Percentiles rank a stretch among this genome's conserved stretches.
Conservation (phyloP, 371 early-diverging fungal genomes). For the Haplosporangium sp. region DNA sequence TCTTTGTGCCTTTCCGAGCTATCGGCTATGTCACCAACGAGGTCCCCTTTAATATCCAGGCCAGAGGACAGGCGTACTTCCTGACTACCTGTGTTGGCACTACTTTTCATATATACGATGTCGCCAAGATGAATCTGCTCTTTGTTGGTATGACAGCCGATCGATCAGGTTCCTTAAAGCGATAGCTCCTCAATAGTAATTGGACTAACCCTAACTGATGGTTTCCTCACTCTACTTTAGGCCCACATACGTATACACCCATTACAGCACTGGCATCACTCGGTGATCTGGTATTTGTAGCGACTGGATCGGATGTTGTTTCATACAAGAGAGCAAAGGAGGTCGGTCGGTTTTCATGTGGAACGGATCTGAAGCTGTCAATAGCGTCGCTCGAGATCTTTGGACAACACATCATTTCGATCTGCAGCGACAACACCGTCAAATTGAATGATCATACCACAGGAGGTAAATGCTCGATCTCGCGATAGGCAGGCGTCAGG, state of each 20-base stretch:
- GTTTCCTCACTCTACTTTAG: slow-evolving; percentile 46
- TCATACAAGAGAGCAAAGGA: slow-evolving; percentile 83
- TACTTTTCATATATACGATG: slow-evolving; percentile 90
- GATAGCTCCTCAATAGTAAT: too few species aligned
- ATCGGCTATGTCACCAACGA: slow-evolving; percentile 90
- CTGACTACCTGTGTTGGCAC: slow-evolving; percentile 87
- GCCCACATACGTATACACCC: slow-evolving; percentile 73
- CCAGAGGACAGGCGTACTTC: slow-evolving; percentile 81
- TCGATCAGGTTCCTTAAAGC: too few species aligned
- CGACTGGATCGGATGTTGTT: slow-evolving; percentile 71
- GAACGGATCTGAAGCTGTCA: slow-evolving; percentile 33
- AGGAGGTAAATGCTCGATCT: slow-evolving; percentile 62
- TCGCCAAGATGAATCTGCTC: slow-evolving; percentile 70
- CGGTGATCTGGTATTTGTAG: slow-evolving; percentile 80
- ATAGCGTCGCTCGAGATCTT: slow-evolving; percentile 64
- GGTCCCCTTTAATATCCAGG: slow-evolving; percentile 82
- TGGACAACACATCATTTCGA: slow-evolving; percentile 81
- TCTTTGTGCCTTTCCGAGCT: slow-evolving; percentile 89
- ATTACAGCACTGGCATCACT: slow-evolving; percentile 82
- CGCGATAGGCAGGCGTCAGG: background rate
- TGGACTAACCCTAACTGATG: background rate
- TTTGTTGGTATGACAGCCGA: slow-evolving; percentile 69
- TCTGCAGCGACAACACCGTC: slow-evolving; percentile 83
- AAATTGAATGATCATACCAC: slow-evolving; percentile 80
- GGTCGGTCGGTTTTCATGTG: slow-evolving; percentile 49